Evolutionary conservation across 1,139 yeast genomes (phyloP).

Genomic region (Ashbya aceris): DNA sequence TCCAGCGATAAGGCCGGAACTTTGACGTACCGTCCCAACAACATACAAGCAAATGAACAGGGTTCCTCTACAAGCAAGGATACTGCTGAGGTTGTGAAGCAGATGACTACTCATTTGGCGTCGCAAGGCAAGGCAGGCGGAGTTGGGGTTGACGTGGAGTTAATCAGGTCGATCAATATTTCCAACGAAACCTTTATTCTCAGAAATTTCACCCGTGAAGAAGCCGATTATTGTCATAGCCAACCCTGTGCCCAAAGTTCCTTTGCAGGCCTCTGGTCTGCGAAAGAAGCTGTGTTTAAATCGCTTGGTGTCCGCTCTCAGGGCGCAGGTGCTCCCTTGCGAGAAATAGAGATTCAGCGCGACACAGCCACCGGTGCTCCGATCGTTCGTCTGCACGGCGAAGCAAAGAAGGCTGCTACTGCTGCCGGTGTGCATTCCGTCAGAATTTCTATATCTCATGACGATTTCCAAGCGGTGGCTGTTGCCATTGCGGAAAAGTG

Average conservation of each 20-base stretch:
- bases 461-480: constrained; percentile 94
- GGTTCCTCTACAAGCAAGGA: constrained; percentile 15
- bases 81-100: constrained; percentile 20
- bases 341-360: constrained; percentile 80
- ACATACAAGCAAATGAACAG: constrained; percentile 28
- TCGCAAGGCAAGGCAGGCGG: constrained; percentile 50
- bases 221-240: constrained; percentile 64
- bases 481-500: constrained; percentile 64
- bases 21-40: constrained; percentile 37
- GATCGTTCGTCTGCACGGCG: constrained; percentile 62
- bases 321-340: constrained; percentile 93
- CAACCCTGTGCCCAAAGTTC: constrained; percentile 81
- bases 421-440: constrained; percentile 61
- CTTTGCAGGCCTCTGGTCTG: constrained; percentile 97
- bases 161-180: constrained; percentile 68
- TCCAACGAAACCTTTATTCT: constrained; percentile 82
- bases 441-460: constrained; percentile 88
- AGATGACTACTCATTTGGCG: constrained; percentile 34
- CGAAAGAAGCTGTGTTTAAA: constrained; percentile 97
- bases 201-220: constrained; percentile 80
- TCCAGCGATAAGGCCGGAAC: constrained; percentile 42
- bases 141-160: constrained; percentile 96
- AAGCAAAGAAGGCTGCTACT: constrained; percentile 65
- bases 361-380: constrained; percentile 82
- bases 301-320: constrained; percentile 79